Evolutionary conservation across 768 basidiomycete species (phyloP).

Genomic region (Mycena venus): DNA sequence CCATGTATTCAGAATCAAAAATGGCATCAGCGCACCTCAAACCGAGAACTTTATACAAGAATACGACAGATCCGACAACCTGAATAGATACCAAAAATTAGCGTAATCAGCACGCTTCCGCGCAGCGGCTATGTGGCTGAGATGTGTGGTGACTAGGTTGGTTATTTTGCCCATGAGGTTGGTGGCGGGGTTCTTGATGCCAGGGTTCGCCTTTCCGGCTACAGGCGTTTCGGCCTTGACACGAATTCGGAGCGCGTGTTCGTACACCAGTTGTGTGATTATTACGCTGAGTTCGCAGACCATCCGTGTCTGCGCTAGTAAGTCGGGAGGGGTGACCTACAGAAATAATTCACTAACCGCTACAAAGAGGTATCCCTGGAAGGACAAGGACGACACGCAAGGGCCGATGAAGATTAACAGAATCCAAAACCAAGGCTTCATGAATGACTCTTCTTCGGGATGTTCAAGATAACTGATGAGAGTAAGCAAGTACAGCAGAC

Average conservation of each 20-base stretch:
- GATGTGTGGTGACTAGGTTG: constrained; percentile 79
- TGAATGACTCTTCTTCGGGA: constrained; percentile 58
- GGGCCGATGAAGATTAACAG: constrained; percentile 63
- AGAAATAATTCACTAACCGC: constrained; percentile 42
- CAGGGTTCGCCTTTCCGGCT: not conserved
- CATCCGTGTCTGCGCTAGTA: constrained; percentile 47
- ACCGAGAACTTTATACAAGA: constrained; percentile 61
- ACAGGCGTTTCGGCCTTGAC: constrained; percentile 59
- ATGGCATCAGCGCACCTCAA: constrained; percentile 57
- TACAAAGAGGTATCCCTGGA: constrained; percentile 69
- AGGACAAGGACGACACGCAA: constrained; percentile 53
- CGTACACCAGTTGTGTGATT: constrained; percentile 57
- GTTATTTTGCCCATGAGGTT: constrained; percentile 82
- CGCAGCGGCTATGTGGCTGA: constrained; percentile 32
- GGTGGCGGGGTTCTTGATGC: constrained; percentile 21
- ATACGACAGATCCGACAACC: constrained; percentile 51
- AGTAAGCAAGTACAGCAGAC: not conserved
- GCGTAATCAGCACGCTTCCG: constrained; percentile 1
- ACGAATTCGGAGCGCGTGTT: constrained; percentile 70
- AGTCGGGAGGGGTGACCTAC: constrained; percentile 45
- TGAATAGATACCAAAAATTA: constrained; percentile 52
- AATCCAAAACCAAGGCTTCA: constrained; percentile 83
- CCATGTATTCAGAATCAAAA: no score
- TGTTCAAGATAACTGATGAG: constrained; percentile 67
- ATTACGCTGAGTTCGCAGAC: constrained; percentile 50